phyloP scores from a whole-genome alignment of 176 grass and related monocot species.

The Triticum timopheevii region DNA sequence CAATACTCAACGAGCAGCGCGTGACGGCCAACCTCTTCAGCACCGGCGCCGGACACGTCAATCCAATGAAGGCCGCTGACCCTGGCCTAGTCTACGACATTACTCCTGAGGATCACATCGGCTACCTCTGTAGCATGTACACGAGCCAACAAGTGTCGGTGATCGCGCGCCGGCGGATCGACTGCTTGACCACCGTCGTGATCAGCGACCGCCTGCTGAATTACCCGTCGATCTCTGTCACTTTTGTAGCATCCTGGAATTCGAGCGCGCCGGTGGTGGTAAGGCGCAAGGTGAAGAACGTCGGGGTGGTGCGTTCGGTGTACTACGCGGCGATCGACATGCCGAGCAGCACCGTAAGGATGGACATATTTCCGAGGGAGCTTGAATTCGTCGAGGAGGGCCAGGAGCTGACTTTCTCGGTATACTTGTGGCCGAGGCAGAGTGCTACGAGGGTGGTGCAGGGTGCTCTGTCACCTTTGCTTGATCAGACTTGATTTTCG shows the following conservation, averaged over 20 bases:
- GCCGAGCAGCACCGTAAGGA: not conserved
- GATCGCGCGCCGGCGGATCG: not conserved
- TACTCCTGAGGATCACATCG: not conserved
- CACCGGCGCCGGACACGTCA: not conserved
- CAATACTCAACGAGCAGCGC: not conserved
- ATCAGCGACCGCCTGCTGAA: not conserved
- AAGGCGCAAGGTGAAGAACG: conserved; percentile 6
- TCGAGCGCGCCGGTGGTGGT: not conserved
- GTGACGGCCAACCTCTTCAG: not conserved
- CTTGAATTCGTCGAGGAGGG: conserved; percentile 22
- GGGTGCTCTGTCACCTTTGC: conserved; percentile 26
- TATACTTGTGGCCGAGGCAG: not conserved
- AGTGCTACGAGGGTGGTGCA: not conserved
- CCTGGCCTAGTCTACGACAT: conserved; percentile 6
- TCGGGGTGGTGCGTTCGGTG: not conserved
- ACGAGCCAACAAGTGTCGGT: not conserved
- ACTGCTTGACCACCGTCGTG: not conserved
- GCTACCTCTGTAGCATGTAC: not conserved
- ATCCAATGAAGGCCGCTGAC: not conserved
- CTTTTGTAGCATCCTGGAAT: not conserved
- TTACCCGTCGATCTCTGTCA: not conserved
- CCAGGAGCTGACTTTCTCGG: conserved; percentile 34
- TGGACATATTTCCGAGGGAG: not conserved
- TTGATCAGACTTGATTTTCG: not conserved
- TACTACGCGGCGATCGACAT: conserved; percentile 22